A percentile compares a stretch with the other conserved stretches of the same genome.
Conservation (phyloP, 108 stramenopile species). For the Heterococcus sp. region DNA sequence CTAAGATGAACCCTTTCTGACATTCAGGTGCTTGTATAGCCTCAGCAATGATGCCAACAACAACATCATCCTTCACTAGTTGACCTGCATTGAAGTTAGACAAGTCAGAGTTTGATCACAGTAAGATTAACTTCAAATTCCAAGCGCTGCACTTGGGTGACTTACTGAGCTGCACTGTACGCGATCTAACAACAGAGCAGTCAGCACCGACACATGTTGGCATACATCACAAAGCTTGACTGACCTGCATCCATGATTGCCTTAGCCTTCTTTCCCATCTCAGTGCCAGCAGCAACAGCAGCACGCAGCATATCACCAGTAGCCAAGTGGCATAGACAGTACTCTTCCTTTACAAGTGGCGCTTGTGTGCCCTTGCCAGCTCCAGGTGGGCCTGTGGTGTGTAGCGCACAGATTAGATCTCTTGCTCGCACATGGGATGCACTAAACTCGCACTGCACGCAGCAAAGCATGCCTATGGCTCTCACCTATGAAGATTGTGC, state of each 20-base stretch:
- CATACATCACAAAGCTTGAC: no score
- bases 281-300: conserved; percentile 88
- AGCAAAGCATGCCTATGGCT: neutral
- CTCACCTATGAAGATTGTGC: conserved; percentile 50
- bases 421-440: neutral
- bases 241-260: conserved; percentile 93
- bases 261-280: conserved; percentile 91
- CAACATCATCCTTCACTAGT: conserved; percentile 88
- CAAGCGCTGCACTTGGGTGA: no score
- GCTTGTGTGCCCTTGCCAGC: conserved; percentile 61
- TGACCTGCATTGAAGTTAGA: conserved; percentile 75
- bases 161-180: no score
- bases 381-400: conserved; percentile 52
- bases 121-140: no score
- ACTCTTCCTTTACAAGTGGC: conserved; percentile 47
- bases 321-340: conserved; percentile 57
- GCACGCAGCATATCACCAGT: conserved; percentile 98
- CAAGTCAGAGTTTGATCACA: no score
- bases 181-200: no score
- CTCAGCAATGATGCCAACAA: conserved; percentile 69
- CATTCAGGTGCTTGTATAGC: conserved; percentile 81
- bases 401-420: neutral
- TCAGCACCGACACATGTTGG: no score
- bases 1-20: conserved; percentile 91
- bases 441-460: neutral